Percentiles rank a stretch among this genome's conserved stretches.
Evolutionary conservation across 352 stramenopile genomes (phyloP).

Genomic region (Thraustochytrium sp.): DNA sequence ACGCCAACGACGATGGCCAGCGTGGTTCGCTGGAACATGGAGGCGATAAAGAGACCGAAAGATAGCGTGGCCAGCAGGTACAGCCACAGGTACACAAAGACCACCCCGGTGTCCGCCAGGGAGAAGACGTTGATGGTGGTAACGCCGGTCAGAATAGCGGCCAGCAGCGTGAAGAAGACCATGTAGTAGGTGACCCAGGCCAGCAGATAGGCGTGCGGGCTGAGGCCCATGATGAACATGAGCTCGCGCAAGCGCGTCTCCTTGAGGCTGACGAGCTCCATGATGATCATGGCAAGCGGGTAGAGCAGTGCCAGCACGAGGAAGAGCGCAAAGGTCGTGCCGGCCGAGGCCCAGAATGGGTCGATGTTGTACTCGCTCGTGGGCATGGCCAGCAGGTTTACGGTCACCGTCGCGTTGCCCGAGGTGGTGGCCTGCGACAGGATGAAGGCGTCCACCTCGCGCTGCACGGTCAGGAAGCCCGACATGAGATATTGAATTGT

Average conservation of each 20-base stretch:
- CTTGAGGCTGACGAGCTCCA: slow-evolving; percentile 10
- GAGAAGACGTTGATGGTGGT: slow-evolving; percentile 18
- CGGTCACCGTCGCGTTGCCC: neutral
- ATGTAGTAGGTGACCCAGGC: slow-evolving; percentile 28
- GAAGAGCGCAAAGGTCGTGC: slow-evolving; percentile 4
- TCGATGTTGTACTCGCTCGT: neutral
- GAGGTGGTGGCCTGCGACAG: neutral
- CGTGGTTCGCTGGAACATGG: too few relatives aligned
- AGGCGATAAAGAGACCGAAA: too few relatives aligned
- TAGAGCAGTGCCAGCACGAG: neutral
- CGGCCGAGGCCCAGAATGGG: neutral
- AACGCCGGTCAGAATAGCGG: neutral
- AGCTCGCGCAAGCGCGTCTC: neutral
- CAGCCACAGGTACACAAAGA: too few relatives aligned
- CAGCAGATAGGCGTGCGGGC: neutral
- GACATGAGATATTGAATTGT: slow-evolving; percentile 35
- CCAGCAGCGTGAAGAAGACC: neutral
- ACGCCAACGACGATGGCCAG: slow-evolving; percentile 31
- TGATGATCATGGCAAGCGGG: slow-evolving; percentile 1
- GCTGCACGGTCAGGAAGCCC: slow-evolving; percentile 32
- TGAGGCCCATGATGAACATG: slow-evolving; percentile 33
- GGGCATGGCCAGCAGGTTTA: slow-evolving; percentile 3
- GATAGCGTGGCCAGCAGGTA: too few relatives aligned
- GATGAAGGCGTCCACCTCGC: slow-evolving; percentile 25
- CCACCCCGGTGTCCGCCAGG: too few relatives aligned